Conservation (phyloP, 2,329 filamentous ascomycete species). For the Zalaria sp. region DNA sequence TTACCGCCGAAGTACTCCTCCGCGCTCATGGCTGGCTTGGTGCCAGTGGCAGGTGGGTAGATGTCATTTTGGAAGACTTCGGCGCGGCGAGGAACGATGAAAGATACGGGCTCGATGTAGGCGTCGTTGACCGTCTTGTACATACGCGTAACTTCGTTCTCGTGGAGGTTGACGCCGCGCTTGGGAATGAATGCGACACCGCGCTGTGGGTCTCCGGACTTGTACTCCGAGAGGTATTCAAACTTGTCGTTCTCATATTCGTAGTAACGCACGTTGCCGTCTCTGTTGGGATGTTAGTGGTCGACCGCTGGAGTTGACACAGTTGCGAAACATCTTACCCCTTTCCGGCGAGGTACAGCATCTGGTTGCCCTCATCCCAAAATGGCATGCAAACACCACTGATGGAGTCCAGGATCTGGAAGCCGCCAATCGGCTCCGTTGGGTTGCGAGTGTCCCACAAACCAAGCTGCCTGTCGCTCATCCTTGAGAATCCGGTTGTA, state of each 20-base stretch:
- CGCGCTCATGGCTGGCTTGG: constrained; percentile 66
- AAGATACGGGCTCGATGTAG: constrained; percentile 94
- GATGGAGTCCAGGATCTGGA: constrained; percentile 82
- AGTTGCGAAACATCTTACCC: constrained; percentile 46
- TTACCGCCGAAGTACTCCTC: constrained; percentile 81
- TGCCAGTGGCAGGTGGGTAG: constrained; percentile 71
- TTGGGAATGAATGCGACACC: constrained; percentile 91
- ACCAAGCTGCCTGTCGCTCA: constrained; percentile 94
- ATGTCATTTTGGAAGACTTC: constrained; percentile 97
- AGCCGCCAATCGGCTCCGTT: constrained; percentile 72
- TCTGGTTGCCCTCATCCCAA: constrained; percentile 96
- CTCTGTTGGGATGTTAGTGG: constrained; percentile 37
- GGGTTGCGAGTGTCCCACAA: constrained; percentile 84
- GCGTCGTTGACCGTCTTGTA: constrained; percentile 94
- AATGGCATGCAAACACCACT: constrained; percentile 99
- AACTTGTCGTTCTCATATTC: constrained; percentile 99
- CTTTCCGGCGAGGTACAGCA: constrained; percentile 91
- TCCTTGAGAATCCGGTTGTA: constrained; percentile 92
- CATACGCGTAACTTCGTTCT: constrained; percentile 88
- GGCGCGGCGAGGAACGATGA: constrained; percentile 85
- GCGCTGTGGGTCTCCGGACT: constrained; percentile 88
- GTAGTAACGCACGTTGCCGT: constrained; percentile 98
- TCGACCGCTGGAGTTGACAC: background rate
- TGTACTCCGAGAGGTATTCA: constrained; percentile 92
- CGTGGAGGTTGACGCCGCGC: constrained; percentile 87